Conservation (phyloP, 2,329 filamentous ascomycete species). For the Botrytis galanthina region DNA sequence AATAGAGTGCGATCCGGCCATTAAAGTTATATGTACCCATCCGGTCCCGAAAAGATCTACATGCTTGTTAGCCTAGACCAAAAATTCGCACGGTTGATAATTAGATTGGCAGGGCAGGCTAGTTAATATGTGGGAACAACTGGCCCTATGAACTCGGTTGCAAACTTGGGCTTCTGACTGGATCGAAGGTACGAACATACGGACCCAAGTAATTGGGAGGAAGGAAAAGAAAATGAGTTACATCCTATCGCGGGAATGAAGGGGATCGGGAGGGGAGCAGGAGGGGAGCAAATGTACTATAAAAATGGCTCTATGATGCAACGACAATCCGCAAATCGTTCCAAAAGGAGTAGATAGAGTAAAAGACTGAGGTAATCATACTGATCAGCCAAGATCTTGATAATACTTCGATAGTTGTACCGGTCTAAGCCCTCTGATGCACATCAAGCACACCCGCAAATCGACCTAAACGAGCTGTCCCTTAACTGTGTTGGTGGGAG, state of each 20-base stretch:
- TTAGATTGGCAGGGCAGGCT: conserved; percentile 11
- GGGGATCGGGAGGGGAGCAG: neutral
- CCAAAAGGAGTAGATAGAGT: neutral
- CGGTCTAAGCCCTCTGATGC: conserved; percentile 18
- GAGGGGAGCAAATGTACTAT: neutral
- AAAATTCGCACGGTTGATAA: conserved; percentile 9
- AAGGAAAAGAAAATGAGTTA: neutral
- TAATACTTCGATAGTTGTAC: neutral
- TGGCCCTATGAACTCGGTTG: conserved; percentile 20
- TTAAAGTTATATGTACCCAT: conserved; percentile 8
- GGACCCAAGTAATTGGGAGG: conserved; percentile 7
- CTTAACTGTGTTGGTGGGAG: neutral
- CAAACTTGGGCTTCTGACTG: conserved; percentile 3
- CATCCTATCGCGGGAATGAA: neutral
- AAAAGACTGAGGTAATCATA: neutral
- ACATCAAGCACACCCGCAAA: conserved; percentile 15
- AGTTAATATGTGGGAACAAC: conserved; percentile 1
- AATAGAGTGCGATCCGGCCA: conserved; percentile 6
- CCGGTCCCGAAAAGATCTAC: conserved; percentile 7
- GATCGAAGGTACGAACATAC: conserved; percentile 8
- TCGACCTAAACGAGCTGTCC: neutral
- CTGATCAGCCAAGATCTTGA: neutral
- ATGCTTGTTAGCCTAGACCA: neutral
- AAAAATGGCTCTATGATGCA: neutral
- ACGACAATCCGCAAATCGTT: neutral